Evolutionary conservation across 2,329 filamentous ascomycete genomes (phyloP), one percentile per base, ranked within the genome.

Genomic region (Paraconiothyrium sp.): DNA sequence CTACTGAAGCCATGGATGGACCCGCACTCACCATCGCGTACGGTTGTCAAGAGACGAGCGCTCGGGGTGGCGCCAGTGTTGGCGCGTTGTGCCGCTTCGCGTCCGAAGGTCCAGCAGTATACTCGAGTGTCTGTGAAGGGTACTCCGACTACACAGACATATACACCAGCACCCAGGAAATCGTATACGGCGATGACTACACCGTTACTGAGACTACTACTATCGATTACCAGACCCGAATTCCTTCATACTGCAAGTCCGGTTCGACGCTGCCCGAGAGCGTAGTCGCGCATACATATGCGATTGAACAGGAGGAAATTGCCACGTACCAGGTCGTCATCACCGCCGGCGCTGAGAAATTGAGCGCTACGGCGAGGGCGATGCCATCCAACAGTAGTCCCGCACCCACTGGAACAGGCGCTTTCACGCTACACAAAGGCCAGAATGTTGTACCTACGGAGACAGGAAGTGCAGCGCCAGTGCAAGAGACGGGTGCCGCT

Each of bases 281-380:
- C 39, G 11, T 63, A 34, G 52, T 59, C 4, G 30, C 49, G 14
- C 30, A 59, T 3, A 68, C 66, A 3, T 32, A 65, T n/a, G 66
- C 62, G 0, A 37, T 69, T 22, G 59, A 57, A 10, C 58, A 61
- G 7, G 59, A 63, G 37, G 67, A 61, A 20, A 34, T 72, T 34
- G 61, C 60, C 13, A 68, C 66, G 11, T 69, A 67, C 54, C 56
- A 65, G 20, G 44, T 76, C 16, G 58, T 73, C 54, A 68, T 76
- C 49, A 77, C 75, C 1, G 72, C 72, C 11, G 72, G 72, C 16
- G 61, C 59, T 7, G 68, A 75, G 34, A 72, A 71, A 52, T 63
- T 76, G 7, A 60, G 61, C 20, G 70, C 71, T 6, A 68, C 71
- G 16, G 66, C 67, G 0, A 68, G 66, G 30, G 67, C 66, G 6